These are phyloP conservation scores for Cyclostephanos invisitatus DNA, from an alignment of 108 stramenopile genomes.

Conservation along the genomic window DNA sequence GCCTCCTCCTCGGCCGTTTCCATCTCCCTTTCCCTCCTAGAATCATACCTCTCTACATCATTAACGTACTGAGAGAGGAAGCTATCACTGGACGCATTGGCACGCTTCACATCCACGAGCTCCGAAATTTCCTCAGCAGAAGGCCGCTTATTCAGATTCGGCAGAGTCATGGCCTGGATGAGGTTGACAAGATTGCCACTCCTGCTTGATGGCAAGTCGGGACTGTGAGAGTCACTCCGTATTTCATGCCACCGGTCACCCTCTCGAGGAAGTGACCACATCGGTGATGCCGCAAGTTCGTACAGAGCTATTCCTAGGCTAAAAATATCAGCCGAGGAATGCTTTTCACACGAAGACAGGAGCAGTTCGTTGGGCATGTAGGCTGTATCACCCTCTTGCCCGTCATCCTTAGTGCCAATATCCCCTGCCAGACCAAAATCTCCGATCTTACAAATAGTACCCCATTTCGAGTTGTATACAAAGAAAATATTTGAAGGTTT, in stretches of 20 bases:
- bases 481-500: slow-evolving; percentile 88
- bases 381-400: slow-evolving; percentile 82
- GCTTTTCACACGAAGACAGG: slow-evolving; percentile 47
- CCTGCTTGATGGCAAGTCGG: slow-evolving; percentile 58
- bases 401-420: slow-evolving; percentile 72
- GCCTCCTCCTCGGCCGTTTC: slow-evolving; percentile 48
- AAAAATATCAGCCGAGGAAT: slow-evolving; percentile 80
- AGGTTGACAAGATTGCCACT: slow-evolving; percentile 49
- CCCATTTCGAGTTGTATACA: slow-evolving; percentile 56
- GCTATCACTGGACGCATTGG: slow-evolving; percentile 52
- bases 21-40: slow-evolving; percentile 42
- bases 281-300: slow-evolving; percentile 60
- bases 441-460: slow-evolving; percentile 85
- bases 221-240: slow-evolving; percentile 49
- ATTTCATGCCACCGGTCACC: slow-evolving; percentile 77
- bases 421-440: slow-evolving; percentile 85
- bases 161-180: slow-evolving; percentile 60
- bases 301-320: slow-evolving; percentile 81
- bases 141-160: slow-evolving; percentile 50
- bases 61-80: slow-evolving; percentile 73
- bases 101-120: slow-evolving; percentile 33
- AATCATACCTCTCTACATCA: slow-evolving; percentile 68
- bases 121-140: slow-evolving; percentile 65
- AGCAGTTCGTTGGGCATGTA: slow-evolving; percentile 81
- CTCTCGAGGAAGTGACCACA: slow-evolving; percentile 65